These are phyloP conservation scores for Drosera spatulata DNA, from an alignment of 179 eudicot species.

Conservation along the genomic window DNA sequence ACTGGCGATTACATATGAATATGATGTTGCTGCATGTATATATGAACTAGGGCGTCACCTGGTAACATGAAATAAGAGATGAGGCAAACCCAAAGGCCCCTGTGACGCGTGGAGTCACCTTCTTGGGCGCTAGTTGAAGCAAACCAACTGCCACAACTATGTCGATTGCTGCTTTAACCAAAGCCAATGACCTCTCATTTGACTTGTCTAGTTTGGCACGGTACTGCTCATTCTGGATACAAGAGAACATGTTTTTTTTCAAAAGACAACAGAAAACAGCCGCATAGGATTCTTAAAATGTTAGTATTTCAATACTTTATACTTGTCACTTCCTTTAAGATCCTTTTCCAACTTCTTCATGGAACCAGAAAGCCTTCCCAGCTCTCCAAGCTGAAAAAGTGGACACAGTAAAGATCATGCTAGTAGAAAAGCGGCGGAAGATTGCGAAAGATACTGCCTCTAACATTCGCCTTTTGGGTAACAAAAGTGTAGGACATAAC, in stretches of 20 bases:
- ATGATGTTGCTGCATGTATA: too few relatives aligned
- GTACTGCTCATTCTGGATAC: slow-evolving; percentile 70
- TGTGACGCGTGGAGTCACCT: slow-evolving; percentile 91
- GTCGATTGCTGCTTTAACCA: slow-evolving; percentile 78
- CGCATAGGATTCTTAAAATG: too few relatives aligned
- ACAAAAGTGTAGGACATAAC: too few relatives aligned
- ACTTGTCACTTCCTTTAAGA: slow-evolving; percentile 53
- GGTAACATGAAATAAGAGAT: slow-evolving; percentile 96
- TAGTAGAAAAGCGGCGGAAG: too few relatives aligned
- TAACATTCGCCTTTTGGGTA: too few relatives aligned
- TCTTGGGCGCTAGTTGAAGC: slow-evolving; percentile 94
- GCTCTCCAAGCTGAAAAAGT: slow-evolving; percentile 53
- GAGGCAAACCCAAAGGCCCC: slow-evolving; percentile 83
- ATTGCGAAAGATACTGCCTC: too few relatives aligned
- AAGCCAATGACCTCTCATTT: slow-evolving; percentile 75
- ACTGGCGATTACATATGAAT: too few relatives aligned
- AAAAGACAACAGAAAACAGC: too few relatives aligned
- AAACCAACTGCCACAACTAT: slow-evolving; percentile 89
- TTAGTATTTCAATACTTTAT: slow-evolving; percentile 11
- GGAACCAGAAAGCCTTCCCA: slow-evolving; percentile 80
- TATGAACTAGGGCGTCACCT: slow-evolving; percentile 28
- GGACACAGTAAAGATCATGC: too few relatives aligned
- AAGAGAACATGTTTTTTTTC: not conserved
- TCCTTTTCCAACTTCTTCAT: slow-evolving; percentile 88
- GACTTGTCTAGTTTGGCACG: slow-evolving; percentile 53